A percentile compares a stretch with the other conserved stretches of the same genome.
Conservation (phyloP, 495 filamentous ascomycete genomes). For the Xylaria curta region DNA sequence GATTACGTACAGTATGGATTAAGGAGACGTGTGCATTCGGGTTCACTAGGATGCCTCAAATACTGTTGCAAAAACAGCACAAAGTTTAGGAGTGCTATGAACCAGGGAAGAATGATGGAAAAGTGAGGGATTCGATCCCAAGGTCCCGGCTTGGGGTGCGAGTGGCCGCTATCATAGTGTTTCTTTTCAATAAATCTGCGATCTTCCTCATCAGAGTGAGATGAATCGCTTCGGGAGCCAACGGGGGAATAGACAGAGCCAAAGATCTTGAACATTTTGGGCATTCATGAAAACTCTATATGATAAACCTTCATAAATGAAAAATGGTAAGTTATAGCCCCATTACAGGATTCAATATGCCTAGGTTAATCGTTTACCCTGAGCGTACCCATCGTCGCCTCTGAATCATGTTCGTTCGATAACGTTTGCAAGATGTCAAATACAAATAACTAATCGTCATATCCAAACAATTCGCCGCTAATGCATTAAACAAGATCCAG, state of each 20-base stretch:
- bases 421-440: neutral
- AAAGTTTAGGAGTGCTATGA: neutral
- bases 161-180: neutral
- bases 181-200: neutral
- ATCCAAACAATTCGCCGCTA: neutral
- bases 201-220: conserved; percentile 8
- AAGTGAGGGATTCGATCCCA: neutral
- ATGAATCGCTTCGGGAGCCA: neutral
- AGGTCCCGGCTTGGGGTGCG: neutral
- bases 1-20: conserved; percentile 12
- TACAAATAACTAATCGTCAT: neutral
- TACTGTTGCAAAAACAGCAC: neutral
- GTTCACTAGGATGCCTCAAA: neutral
- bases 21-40: conserved; percentile 1
- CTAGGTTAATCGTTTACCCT: no score
- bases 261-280: conserved; percentile 11
- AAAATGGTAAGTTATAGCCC: neutral
- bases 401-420: neutral
- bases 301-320: neutral
- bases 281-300: neutral
- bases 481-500: neutral
- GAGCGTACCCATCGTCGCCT: neutral
- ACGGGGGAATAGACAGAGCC: neutral
- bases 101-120: neutral
- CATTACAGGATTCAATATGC: neutral